Base-by-base conservation (phyloP, 2,329 filamentous ascomycete species). In the Fusarium nodosum region DNA sequence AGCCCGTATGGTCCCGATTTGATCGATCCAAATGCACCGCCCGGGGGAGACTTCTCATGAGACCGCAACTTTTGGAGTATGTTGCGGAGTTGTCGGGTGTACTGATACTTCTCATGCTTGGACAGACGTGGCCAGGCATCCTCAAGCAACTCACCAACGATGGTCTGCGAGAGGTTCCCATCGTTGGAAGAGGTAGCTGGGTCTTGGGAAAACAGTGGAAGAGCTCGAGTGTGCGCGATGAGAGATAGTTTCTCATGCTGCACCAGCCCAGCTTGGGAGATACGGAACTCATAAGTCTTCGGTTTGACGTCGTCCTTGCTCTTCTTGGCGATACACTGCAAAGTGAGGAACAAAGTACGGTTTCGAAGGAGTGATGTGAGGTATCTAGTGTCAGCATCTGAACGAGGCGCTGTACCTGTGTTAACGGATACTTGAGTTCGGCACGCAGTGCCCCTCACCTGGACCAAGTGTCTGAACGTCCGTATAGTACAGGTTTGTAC, bases 101-200 rank as follows among this genome's bases (percentile, higher is more conserved):
- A 72, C n/a, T 56, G 20, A 28, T 60, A 70, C 59, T 78, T 79
- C 33, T 64, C 39, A 10, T 53, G 26, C 7, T 69, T 56, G 9
- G 60, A 59, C 22, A 79, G 56, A 2, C 22, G 57, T 8, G 57
- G 50, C 77, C 77, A 79, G 7, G 76, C 28, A 15, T 75, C 72
- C 42, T 79, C 76, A 13, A 79, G 64, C 13, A 78, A 50, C 42
- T 72, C 62, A 11, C 77, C 77, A 33, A 66, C 56, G 2, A 71
- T 53, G 12, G 50, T 56, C 13, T 51, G 66, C 7, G 33, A 44
- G 24, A 73, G 64, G 6, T 39, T 36, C 18, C 53, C 68, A 16
- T 56, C 50, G 12, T 9, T 31, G n/a, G 28, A 31, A 22, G 44
- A 46, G 44, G 26, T 20, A 20, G 48, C 52, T 12, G 60, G 38